These are phyloP conservation scores for Candida chilensis DNA, from an alignment of 805 yeast genomes.

Conservation along the genomic window DNA sequence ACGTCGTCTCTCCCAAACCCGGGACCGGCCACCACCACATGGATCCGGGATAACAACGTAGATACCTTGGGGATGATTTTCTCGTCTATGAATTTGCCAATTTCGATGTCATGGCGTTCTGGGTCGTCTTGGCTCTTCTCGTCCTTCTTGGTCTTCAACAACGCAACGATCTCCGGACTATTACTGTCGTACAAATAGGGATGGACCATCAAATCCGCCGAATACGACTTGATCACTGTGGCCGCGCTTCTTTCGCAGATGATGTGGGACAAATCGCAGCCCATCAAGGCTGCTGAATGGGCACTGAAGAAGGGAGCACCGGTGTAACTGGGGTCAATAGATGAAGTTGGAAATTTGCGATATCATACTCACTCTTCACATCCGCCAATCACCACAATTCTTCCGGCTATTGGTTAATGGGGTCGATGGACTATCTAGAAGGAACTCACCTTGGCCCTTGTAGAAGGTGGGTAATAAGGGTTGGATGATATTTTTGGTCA, in stretches of 20 bases:
- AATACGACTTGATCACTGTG: slow-evolving; percentile 71
- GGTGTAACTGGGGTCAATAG: slow-evolving; percentile 43
- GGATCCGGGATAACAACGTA: slow-evolving; percentile 53
- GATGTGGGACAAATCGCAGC: slow-evolving; percentile 84
- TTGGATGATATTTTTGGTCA: slow-evolving; percentile 56
- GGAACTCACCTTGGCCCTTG: slow-evolving; percentile 66
- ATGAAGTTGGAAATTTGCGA: background rate
- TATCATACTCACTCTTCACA: slow-evolving; percentile 54
- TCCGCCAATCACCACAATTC: slow-evolving; percentile 85
- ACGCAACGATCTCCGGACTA: slow-evolving; percentile 14
- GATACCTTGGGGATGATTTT: slow-evolving; percentile 48
- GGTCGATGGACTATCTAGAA: too few relatives aligned
- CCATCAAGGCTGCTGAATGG: slow-evolving; percentile 74
- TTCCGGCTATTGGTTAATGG: slow-evolving; percentile 39
- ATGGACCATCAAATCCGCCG: slow-evolving; percentile 95
- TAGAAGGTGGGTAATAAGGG: slow-evolving; percentile 66
- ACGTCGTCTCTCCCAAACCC: slow-evolving; percentile 81
- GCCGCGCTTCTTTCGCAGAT: slow-evolving; percentile 81
- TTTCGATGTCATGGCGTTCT: slow-evolving; percentile 7
- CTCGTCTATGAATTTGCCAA: slow-evolving; percentile 23
- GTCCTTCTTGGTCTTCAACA: too few relatives aligned
- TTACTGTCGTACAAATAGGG: slow-evolving; percentile 63
- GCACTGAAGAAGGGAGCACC: slow-evolving; percentile 95
- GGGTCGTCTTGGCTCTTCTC: slow-evolving; percentile 8
- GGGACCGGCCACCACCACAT: slow-evolving; percentile 84